Base-by-base conservation (phyloP, 2,329 filamentous ascomycete species). In the Cladophialophora exuberans region DNA sequence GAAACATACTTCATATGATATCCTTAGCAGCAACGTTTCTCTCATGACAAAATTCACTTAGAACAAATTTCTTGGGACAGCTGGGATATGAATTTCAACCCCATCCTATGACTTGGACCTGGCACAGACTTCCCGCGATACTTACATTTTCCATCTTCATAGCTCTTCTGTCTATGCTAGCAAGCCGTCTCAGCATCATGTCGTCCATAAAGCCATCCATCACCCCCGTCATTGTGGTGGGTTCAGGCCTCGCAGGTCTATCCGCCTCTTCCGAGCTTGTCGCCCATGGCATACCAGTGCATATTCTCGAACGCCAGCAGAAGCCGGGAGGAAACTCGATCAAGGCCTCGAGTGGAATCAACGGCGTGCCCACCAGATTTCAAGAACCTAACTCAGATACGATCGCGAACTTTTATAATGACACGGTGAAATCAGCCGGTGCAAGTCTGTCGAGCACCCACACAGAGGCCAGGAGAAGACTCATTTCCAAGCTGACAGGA, bases 331-430 rank as follows among this genome's bases (percentile, higher is more conserved):
- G 83, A 1, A 86, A 87, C 64, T 83, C 78, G 63, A 85, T 87
- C 69, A 87, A 87, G 69, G 84, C 84, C 0, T 86, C 83, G 0
- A 86, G 83, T 0, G 84, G 83, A 0, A 87, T 87, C 68, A 86
- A 85, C 60, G 84, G 82, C 5, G 82, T 82, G 0, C 76, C 77
- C 0, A 86, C 84, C 0, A 73, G 72, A 3, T 85, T 81, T 58
- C 84, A 87, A 65, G 23, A n/a, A 4, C 26, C 44, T 0, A 51
- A 46, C 3, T 57, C 50, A 10, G 57, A 60, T 31, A 67, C 68
- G 9, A 69, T 64, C 2, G 49, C 64, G 9, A 38, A 30, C 35
- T 86, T 85, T 62, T 79, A 76, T 61, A 66, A 73, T 22, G 83
- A 86, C 67, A 85, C 84, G 0, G 62, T 83, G 6, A 73, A 69